Percentiles rank a stretch among this genome's conserved stretches.
These are phyloP conservation scores for Aspergillus affinis DNA, from an alignment of 495 filamentous ascomycete species.

Conservation along the genomic window DNA sequence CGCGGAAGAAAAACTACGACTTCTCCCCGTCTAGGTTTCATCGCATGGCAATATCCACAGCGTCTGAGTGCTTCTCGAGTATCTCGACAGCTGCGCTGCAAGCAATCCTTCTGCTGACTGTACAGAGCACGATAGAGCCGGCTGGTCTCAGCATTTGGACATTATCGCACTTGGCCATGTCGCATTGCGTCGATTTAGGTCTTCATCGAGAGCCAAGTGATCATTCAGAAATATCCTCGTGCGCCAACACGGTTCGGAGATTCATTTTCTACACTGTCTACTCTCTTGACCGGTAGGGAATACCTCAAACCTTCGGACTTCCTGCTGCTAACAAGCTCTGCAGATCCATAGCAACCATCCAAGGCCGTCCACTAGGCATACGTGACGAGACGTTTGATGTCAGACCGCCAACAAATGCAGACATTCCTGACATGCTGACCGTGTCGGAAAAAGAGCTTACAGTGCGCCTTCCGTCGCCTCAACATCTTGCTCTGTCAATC, in stretches of 20 bases:
- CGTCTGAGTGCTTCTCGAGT: slow-evolving; percentile 22
- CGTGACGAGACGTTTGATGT: slow-evolving; percentile 29
- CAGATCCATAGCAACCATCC: slow-evolving; percentile 27
- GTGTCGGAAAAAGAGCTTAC: not conserved
- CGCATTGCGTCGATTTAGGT: slow-evolving; percentile 27
- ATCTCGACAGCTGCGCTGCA: slow-evolving; percentile 23
- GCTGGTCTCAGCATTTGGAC: slow-evolving; percentile 28
- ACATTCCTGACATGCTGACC: slow-evolving; percentile 3
- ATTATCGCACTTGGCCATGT: slow-evolving; percentile 25
- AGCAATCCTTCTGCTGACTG: slow-evolving; percentile 18
- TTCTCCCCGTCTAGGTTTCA: slow-evolving; percentile 21
- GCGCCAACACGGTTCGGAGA: slow-evolving; percentile 11
- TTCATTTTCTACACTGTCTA: slow-evolving; percentile 27
- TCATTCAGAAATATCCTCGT: slow-evolving; percentile 4
- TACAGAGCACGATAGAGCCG: slow-evolving; percentile 22
- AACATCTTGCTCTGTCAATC: slow-evolving; percentile 17
- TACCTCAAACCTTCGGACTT: too few species aligned
- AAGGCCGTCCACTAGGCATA: slow-evolving; percentile 30
- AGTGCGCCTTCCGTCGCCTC: slow-evolving; percentile 7
- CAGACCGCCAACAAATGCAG: slow-evolving; percentile 11
- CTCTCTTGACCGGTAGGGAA: slow-evolving; percentile 22
- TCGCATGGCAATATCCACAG: slow-evolving; percentile 20
- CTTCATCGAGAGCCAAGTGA: slow-evolving; percentile 24
- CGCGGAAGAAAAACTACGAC: slow-evolving; percentile 27
- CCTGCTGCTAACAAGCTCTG: too few species aligned